Evolutionary conservation across 2,329 filamentous ascomycete genomes (phyloP).

Genomic region (Verticillium zaregamsianum): DNA sequence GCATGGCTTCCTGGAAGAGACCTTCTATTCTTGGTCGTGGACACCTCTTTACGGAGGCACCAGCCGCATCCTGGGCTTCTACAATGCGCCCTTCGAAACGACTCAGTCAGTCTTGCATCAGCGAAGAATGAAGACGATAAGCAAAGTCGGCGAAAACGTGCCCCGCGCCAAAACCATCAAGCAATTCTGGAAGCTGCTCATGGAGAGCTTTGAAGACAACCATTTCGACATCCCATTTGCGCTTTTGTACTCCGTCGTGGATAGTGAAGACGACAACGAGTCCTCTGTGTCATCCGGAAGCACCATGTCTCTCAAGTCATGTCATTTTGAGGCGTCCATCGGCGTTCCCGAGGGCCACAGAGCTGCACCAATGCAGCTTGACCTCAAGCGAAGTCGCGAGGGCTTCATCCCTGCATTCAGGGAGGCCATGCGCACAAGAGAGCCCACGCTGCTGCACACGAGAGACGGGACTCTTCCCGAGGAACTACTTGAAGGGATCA

Average conservation of each 20-base stretch:
- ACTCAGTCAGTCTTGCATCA: constrained; percentile 28
- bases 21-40: constrained; percentile 32
- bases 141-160: constrained; percentile 23
- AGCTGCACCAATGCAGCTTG: constrained; percentile 26
- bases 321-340: constrained; percentile 29
- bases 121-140: constrained; percentile 27
- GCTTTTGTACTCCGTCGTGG: constrained; percentile 34
- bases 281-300: constrained; percentile 28
- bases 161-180: constrained; percentile 27
- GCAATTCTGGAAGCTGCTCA: constrained; percentile 26
- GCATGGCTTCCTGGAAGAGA: constrained; percentile 32
- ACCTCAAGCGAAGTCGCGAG: constrained; percentile 27
- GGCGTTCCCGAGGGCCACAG: constrained; percentile 28
- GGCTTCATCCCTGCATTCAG: constrained; percentile 31
- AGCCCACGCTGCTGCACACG: constrained; percentile 24
- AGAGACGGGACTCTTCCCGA: constrained; percentile 44
- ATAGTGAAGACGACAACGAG: constrained; percentile 28
- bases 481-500: constrained; percentile 47
- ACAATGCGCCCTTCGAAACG: constrained; percentile 33
- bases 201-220: constrained; percentile 28
- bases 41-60: constrained; percentile 32
- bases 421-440: constrained; percentile 30
- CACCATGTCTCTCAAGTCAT: constrained; percentile 29
- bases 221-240: constrained; percentile 35
- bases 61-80: constrained; percentile 30